phyloP scores from a whole-genome alignment of 129 eudicot species.

The Logfia minima region DNA sequence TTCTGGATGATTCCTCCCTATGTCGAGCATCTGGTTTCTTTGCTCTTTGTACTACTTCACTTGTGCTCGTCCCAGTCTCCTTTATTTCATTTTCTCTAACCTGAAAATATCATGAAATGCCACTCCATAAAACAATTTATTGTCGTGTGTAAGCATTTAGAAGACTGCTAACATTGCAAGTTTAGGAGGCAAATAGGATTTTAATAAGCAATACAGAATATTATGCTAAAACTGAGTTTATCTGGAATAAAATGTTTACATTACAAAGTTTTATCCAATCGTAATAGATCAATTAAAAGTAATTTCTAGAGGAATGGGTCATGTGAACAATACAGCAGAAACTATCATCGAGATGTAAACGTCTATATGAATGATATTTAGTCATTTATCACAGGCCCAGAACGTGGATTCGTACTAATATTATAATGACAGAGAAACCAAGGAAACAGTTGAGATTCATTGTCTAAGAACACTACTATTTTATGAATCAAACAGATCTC shows the following conservation, averaged over 20 bases:
- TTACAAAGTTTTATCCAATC: neutral
- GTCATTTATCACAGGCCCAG: neutral
- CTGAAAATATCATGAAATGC: conserved; percentile 34
- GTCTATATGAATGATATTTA: neutral
- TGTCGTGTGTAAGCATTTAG: neutral
- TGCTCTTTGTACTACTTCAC: conserved; percentile 32
- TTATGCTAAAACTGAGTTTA: neutral
- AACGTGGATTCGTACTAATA: neutral
- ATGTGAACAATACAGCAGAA: neutral
- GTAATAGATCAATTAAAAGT: neutral
- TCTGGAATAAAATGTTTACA: neutral
- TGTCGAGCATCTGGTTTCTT: conserved; percentile 31
- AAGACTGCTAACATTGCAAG: neutral
- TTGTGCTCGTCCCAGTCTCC: conserved; percentile 35
- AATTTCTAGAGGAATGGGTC: neutral
- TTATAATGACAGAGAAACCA: conserved; percentile 6
- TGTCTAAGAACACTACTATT: conserved; percentile 18
- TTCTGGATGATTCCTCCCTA: conserved; percentile 30
- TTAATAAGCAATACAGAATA: neutral
- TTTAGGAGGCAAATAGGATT: neutral
- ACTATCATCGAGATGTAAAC: neutral
- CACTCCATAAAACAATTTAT: neutral
- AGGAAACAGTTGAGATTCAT: conserved; percentile 16
- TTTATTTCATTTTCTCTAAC: conserved; percentile 34
- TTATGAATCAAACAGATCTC: conserved; percentile 6